Base-by-base conservation (phyloP, 2,329 filamentous ascomycete genomes). In the Parastagonospora nodorum region DNA sequence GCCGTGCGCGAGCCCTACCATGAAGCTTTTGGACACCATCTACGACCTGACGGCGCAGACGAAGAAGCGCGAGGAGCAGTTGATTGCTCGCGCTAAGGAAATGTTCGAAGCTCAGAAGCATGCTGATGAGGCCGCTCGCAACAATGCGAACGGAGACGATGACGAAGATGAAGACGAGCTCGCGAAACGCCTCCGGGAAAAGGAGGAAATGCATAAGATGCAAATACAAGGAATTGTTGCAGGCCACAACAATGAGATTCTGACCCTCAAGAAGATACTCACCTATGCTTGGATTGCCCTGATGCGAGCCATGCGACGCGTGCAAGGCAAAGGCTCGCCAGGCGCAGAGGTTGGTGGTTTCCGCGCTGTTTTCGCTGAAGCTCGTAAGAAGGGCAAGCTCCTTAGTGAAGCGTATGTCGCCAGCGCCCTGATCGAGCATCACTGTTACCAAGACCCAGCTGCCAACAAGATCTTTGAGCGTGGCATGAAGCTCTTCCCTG, bases 381-480 rank as follows among this genome's bases (percentile, higher is more conserved):
- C 94, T 41, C 86, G 94, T 30, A 88, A 89, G 65, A 87, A 87
- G 58, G 95, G 94, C 14, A 88, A 92, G 45, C 83, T 99, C 39
- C 94, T 91, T 7, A 96, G 91, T 64, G 94, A 97, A 70, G 90
- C 97, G 5, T 99, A 99, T 69, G 89, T 97, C 46, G 92, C 92
- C 1, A 91, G 91, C 61, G 94, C 95, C 12, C 81, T 96, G 51
- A 89, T 99, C 67, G 94, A 99, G 73, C 93, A 94, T 69, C 88
- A 96, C 63, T 95, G 95, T 61, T 99, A 99, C 75, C 94, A 96
- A 68, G 94, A 97, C 65, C 84, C 88, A 0, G 90, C 94, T 0
- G 93, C 92, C 1, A 90, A 89, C 37, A 97, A 94, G 76, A 97
- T 99, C 53, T 96, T 97, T 61, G 94, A 99, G 71, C 88, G 93